Evolutionary conservation across 2,329 filamentous ascomycete species (phyloP), one percentile per base, ranked within the genome.

Genomic region (Aspergillus pseudoglaucus): DNA sequence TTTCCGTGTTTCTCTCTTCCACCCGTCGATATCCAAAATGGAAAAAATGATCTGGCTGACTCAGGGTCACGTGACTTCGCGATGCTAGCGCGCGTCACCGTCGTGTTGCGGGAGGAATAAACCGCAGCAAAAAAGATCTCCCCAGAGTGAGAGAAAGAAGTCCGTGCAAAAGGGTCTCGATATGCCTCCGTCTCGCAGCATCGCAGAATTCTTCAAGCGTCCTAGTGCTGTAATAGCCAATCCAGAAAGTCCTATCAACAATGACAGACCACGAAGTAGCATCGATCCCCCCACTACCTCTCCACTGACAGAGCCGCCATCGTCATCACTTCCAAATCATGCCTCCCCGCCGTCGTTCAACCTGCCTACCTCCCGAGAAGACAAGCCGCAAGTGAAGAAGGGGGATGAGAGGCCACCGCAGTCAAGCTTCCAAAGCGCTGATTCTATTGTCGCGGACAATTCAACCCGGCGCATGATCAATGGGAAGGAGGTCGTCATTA

Each of bases 401-500:
- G 35, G 20, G 9, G 17, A 8, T 17, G 37, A 20, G 10, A 20
- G 17, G 20, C 23, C 45, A 3, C 43, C 37, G 17, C 44, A 53
- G 18, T 49, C 57, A 43, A 59, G 51, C 39, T 57, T 57, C 38
- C 52, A 53, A 40, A 59, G 56, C 35, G 47, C 49, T 6, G 39
- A 37, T 37, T 37, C 33, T 15, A 18, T n/a, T 37, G n/a, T 17
- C n/a, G 17, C 33, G 33, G 33, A 17, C 45, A 58, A 60, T 35
- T 55, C 58, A 43, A 69, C 74, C 49, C 72, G 80, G 63, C 73
- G 81, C 57, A 67, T 80, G 10, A 70, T 84, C 47, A 85, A 77
- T 56, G 79, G 79, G 2, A 63, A 74, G 46, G 66, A 75, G 47
- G 63, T 76, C 3, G 72, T 90, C 37, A 76, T 76, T 41, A 83